phyloP scores from a whole-genome alignment of 805 yeast species.

The Suhomyces canberraensis region DNA sequence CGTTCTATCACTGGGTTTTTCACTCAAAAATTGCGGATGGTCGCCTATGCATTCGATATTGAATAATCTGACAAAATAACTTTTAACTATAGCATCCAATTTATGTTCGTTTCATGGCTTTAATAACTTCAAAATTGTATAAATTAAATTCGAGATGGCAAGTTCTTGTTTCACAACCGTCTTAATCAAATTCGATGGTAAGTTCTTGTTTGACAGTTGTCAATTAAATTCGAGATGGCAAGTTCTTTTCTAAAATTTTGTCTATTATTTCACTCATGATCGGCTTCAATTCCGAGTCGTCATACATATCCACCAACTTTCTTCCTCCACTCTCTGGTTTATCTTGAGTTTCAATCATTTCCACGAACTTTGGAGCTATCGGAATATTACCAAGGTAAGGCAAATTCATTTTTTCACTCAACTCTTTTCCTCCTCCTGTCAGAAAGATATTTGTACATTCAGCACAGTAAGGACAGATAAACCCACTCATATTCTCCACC shows the following conservation, averaged over 20 bases:
- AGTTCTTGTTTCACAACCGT: slow-evolving; percentile 22
- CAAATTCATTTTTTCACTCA: slow-evolving; percentile 61
- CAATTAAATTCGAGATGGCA: slow-evolving; percentile 25
- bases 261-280: slow-evolving; percentile 35
- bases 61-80: no score
- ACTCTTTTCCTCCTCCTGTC: slow-evolving; percentile 81
- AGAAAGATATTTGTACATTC: slow-evolving; percentile 92
- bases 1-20: no score
- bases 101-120: no score
- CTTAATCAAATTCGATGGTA: no score
- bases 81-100: no score
- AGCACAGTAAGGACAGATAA: slow-evolving; percentile 88
- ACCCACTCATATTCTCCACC: slow-evolving; percentile 96
- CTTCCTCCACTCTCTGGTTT: slow-evolving; percentile 22
- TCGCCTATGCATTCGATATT: no score
- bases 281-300: slow-evolving; percentile 33
- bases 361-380: slow-evolving; percentile 88
- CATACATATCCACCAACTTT: slow-evolving; percentile 33
- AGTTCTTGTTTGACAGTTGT: no score
- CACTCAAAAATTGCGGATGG: no score
- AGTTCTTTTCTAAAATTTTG: slow-evolving; percentile 28
- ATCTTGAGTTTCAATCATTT: slow-evolving; percentile 70
- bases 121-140: no score
- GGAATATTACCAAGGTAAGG: slow-evolving; percentile 86
- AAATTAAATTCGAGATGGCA: slow-evolving; percentile 25